These are phyloP conservation scores for Ceratocystiopsis sp. DNA, from an alignment of 2,329 filamentous ascomycete genomes.

Conservation along the genomic window DNA sequence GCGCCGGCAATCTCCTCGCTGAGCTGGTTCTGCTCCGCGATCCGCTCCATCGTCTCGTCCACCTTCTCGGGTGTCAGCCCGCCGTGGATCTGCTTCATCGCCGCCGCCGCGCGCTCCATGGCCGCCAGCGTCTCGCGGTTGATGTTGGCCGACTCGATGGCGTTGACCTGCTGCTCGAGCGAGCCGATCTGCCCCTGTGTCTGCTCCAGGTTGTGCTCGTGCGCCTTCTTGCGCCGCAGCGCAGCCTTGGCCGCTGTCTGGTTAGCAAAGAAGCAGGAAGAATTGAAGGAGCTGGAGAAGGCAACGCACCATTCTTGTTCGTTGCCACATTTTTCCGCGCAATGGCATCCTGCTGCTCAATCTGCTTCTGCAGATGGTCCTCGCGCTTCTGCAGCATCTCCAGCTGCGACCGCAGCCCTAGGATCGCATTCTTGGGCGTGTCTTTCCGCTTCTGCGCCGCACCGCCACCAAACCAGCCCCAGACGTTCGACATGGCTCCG, in stretches of 20 bases:
- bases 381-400: conserved; percentile 98
- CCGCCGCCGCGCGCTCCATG: conserved; percentile 78
- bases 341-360: conserved; percentile 78
- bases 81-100: conserved; percentile 87
- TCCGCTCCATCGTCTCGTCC: conserved; percentile 82
- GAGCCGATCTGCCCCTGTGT: conserved; percentile 80
- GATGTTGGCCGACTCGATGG: conserved; percentile 96
- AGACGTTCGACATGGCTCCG: conserved; percentile 42
- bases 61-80: conserved; percentile 88
- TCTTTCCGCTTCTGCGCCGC: conserved; percentile 77
- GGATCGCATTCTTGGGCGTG: conserved; percentile 89
- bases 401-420: conserved; percentile 70
- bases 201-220: conserved; percentile 83
- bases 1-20: conserved; percentile 83
- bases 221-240: conserved; percentile 82
- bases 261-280: neutral
- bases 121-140: conserved; percentile 90
- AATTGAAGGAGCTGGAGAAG: neutral
- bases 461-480: conserved; percentile 84
- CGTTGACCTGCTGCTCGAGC: conserved; percentile 86
- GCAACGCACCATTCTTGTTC: conserved; percentile 71
- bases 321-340: conserved; percentile 75
- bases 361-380: conserved; percentile 77
- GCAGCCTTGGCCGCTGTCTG: conserved; percentile 69
- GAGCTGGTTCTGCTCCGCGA: conserved; percentile 82